Evolutionary conservation across 225 moss, liverwort and hornwort genomes (phyloP).

Genomic region (Sphagnum tenellum): DNA sequence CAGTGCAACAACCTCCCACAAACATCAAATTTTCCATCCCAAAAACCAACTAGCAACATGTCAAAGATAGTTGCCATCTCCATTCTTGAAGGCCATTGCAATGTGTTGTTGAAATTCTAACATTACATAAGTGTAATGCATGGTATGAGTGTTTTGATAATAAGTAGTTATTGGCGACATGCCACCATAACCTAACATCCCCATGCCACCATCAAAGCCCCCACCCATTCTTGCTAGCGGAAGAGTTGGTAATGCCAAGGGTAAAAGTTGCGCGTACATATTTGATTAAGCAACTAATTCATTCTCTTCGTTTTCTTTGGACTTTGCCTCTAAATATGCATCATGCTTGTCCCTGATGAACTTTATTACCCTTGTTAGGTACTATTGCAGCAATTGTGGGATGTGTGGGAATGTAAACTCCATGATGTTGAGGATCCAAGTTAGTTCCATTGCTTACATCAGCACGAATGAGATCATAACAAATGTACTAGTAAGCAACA

Average conservation of each 20-base stretch:
- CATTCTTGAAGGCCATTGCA: too few relatives aligned
- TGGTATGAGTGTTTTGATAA: too few relatives aligned
- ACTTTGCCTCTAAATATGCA: conserved; percentile 58
- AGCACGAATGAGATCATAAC: conserved; percentile 97
- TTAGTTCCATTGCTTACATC: conserved; percentile 91
- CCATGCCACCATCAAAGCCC: conserved; percentile 42
- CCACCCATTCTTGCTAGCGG: conserved; percentile 86
- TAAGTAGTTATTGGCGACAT: conserved; percentile 83
- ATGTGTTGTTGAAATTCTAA: too few relatives aligned
- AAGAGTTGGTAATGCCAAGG: conserved; percentile 90
- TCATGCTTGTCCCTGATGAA: conserved; percentile 75
- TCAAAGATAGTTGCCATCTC: too few relatives aligned
- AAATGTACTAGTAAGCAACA: conserved; percentile 89
- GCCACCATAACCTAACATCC: conserved; percentile 64
- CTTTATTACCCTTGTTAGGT: conserved; percentile 81
- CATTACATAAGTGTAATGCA: too few relatives aligned
- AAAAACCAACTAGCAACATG: too few relatives aligned
- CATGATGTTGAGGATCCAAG: conserved; percentile 92
- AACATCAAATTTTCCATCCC: too few relatives aligned
- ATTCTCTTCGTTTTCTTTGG: conserved; percentile 87
- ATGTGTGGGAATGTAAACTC: conserved; percentile 92
- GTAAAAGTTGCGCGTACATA: conserved; percentile 98
- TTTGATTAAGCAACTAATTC: conserved; percentile 88
- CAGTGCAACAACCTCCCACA: too few relatives aligned
- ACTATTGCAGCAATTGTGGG: conserved; percentile 89